These are phyloP conservation scores for Penicillium lividum DNA, from an alignment of 495 filamentous ascomycete genomes.

Conservation along the genomic window DNA sequence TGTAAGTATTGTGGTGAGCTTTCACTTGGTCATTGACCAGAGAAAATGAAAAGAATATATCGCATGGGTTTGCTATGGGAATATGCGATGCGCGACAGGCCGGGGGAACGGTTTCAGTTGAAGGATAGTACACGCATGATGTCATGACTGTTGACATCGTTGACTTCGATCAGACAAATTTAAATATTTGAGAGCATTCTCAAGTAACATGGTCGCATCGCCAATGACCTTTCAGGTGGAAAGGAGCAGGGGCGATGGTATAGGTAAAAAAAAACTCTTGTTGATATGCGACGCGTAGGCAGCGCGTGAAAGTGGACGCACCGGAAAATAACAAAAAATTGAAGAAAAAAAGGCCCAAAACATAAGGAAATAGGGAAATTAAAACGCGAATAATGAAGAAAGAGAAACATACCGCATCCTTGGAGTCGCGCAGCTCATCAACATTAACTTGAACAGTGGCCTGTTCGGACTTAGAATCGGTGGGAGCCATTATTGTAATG, in stretches of 20 bases:
- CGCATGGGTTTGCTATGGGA: not conserved
- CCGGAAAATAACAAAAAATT: slow-evolving; percentile 16
- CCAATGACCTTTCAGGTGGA: slow-evolving; percentile 1
- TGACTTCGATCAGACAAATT: not conserved
- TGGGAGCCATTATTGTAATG: slow-evolving; percentile 5
- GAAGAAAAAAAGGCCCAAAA: slow-evolving; percentile 10
- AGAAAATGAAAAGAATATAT: not conserved
- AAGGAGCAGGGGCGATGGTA: not conserved
- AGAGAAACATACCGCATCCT: slow-evolving; percentile 61
- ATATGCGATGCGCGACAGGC: not conserved
- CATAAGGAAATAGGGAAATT: slow-evolving; percentile 9
- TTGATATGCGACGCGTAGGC: slow-evolving; percentile 28
- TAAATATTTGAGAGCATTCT: not conserved
- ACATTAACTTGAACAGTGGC: slow-evolving; percentile 52
- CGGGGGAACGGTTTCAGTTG: not conserved
- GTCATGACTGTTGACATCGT: not conserved
- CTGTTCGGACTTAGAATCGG: slow-evolving; percentile 9
- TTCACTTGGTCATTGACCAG: not conserved
- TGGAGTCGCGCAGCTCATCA: slow-evolving; percentile 61
- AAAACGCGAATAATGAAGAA: slow-evolving; percentile 3
- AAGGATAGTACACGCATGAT: not conserved
- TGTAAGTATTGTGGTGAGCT: not conserved
- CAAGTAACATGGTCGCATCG: not conserved
- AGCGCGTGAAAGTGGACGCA: slow-evolving; percentile 12
- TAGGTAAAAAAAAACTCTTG: slow-evolving; percentile 11